Evolutionary conservation across 345 rosid species (phyloP).

Genomic region (Gossypium longicalyx): DNA sequence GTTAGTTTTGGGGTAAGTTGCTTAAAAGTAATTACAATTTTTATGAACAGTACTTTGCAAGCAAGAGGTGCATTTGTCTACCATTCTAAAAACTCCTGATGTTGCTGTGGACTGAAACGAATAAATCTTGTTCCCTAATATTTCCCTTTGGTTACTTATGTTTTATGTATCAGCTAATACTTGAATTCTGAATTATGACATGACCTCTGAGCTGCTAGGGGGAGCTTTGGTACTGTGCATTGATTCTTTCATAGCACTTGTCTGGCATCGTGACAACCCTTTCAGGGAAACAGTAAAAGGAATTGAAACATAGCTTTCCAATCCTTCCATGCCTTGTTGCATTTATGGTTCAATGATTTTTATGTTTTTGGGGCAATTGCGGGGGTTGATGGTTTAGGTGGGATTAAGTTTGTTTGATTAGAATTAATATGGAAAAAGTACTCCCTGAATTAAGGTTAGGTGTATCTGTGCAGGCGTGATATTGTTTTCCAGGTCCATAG

Average conservation of each 20-base stretch:
- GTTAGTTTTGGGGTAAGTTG: slow-evolving; percentile 66
- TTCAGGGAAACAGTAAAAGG: not conserved
- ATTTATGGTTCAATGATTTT: no score
- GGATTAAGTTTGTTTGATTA: not conserved
- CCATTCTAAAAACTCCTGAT: not conserved
- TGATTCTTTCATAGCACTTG: not conserved
- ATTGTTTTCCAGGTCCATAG: not conserved
- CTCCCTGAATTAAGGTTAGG: not conserved
- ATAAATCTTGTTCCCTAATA: not conserved
- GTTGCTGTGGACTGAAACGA: not conserved
- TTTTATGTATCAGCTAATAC: not conserved
- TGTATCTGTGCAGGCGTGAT: not conserved
- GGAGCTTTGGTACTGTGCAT: not conserved
- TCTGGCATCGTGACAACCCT: not conserved
- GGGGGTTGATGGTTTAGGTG: not conserved
- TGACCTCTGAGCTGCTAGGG: not conserved
- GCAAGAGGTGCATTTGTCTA: not conserved
- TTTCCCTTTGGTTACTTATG: not conserved
- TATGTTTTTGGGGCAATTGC: no score
- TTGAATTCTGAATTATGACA: not conserved
- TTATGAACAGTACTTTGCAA: slow-evolving; percentile 2
- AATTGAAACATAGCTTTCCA: not conserved
- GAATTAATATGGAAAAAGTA: not conserved
- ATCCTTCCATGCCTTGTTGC: not conserved
- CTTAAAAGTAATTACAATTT: not conserved